Evolutionary conservation across 225 moss, liverwort and hornwort genomes (phyloP).

Genomic region (Antitrichia curtipendula): DNA sequence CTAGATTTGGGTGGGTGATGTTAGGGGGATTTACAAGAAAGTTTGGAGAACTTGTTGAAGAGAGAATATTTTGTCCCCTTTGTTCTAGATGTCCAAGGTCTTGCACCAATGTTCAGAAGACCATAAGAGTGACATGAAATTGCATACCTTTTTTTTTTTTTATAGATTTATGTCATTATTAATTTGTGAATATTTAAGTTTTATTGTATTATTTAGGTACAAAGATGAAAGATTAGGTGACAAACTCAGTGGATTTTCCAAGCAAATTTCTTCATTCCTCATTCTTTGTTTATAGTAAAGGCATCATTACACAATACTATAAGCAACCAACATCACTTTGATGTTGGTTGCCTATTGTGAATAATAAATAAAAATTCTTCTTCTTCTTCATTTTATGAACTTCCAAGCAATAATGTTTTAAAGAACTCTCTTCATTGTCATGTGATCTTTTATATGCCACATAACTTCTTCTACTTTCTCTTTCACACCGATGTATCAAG

Average conservation of each 20-base stretch:
- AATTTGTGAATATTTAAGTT: background rate
- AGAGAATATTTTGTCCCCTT: background rate
- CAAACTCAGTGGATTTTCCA: background rate
- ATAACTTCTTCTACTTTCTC: background rate
- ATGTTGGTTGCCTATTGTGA: background rate
- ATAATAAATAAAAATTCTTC: background rate
- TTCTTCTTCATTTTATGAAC: background rate
- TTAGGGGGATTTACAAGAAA: background rate
- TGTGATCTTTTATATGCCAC: background rate
- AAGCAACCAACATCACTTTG: background rate
- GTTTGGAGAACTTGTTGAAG: accelerated
- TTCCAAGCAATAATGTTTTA: background rate
- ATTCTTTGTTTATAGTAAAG: background rate
- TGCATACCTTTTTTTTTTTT: background rate
- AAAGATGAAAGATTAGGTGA: background rate
- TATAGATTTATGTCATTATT: background rate
- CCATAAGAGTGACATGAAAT: too few relatives aligned
- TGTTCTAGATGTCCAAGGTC: background rate
- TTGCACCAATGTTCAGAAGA: background rate
- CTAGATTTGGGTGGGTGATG: background rate
- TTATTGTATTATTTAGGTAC: background rate
- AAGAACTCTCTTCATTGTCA: background rate
- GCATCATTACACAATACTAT: too few relatives aligned
- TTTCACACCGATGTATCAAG: too few relatives aligned
- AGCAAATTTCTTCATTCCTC: background rate